Evolutionary conservation across 2,329 filamentous ascomycete species (phyloP).

Genomic region (Cyclaneusma minus): DNA sequence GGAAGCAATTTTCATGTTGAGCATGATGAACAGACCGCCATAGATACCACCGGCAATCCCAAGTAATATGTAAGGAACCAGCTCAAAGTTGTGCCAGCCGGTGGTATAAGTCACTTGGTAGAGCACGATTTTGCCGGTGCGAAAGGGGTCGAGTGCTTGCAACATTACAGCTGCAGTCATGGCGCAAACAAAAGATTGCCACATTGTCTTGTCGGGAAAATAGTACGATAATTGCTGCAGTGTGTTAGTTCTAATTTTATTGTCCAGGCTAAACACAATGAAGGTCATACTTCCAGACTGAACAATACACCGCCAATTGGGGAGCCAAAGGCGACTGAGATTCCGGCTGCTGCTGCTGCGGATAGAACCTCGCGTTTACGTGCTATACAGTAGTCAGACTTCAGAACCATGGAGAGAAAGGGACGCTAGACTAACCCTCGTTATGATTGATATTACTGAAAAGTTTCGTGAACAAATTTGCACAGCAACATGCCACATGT

Average conservation of each 20-base stretch:
- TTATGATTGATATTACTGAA: constrained; percentile 72
- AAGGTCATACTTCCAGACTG: constrained; percentile 57
- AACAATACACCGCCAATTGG: constrained; percentile 92
- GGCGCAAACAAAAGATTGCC: constrained; percentile 97
- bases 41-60: constrained; percentile 88
- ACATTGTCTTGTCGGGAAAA: constrained; percentile 99
- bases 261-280: constrained; percentile 1
- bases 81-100: constrained; percentile 88
- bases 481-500: constrained; percentile 92
- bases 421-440: constrained; percentile 43
- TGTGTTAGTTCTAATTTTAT: constrained; percentile 5
- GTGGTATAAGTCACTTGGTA: constrained; percentile 91
- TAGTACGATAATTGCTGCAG: constrained; percentile 82
- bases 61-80: constrained; percentile 73
- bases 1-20: constrained; percentile 74
- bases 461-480: constrained; percentile 83
- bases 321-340: constrained; percentile 86
- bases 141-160: constrained; percentile 85
- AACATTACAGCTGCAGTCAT: constrained; percentile 96
- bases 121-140: constrained; percentile 86
- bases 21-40: constrained; percentile 84
- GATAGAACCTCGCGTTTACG: constrained; percentile 88
- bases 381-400: constrained; percentile 33
- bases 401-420: constrained; percentile 5
- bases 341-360: constrained; percentile 79